Evolutionary conservation across 805 yeast genomes (phyloP).

Genomic region (Myxozyma nipponensis): DNA sequence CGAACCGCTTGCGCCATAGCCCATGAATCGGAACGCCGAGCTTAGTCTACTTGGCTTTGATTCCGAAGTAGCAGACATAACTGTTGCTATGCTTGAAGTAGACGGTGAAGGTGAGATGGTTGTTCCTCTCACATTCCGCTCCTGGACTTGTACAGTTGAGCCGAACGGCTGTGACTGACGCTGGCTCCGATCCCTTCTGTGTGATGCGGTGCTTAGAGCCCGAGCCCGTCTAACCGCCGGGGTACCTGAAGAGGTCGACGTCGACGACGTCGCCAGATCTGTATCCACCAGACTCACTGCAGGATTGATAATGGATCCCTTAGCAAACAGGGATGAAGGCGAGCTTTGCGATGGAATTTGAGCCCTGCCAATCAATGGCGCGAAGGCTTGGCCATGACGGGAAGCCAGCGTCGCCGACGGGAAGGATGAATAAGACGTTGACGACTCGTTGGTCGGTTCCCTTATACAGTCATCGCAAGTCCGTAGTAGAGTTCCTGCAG

Average conservation of each 20-base stretch:
- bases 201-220: not conserved
- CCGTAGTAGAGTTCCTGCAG: constrained; percentile 56
- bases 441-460: constrained; percentile 52
- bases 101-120: not conserved
- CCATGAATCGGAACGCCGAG: constrained; percentile 16
- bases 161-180: constrained; percentile 1
- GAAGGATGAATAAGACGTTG: constrained; percentile 37
- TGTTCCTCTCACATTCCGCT: not conserved
- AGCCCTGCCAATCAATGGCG: constrained; percentile 6
- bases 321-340: constrained; percentile 14
- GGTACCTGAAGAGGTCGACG: not conserved
- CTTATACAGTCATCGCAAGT: constrained; percentile 73
- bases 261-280: constrained; percentile 20
- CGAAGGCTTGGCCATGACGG: constrained; percentile 2
- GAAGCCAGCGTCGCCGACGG: constrained; percentile 8
- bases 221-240: not conserved
- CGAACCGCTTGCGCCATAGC: constrained; percentile 6
- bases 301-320: constrained; percentile 21
- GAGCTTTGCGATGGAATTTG: constrained; percentile 1
- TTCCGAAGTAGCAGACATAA: not conserved
- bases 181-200: not conserved
- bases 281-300: constrained; percentile 25
- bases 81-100: not conserved
- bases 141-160: not conserved
- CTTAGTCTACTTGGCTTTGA: constrained; percentile 4